Evolutionary conservation across 2,329 filamentous ascomycete species (phyloP).

Genomic region (Chrysosporium queenslandicum): DNA sequence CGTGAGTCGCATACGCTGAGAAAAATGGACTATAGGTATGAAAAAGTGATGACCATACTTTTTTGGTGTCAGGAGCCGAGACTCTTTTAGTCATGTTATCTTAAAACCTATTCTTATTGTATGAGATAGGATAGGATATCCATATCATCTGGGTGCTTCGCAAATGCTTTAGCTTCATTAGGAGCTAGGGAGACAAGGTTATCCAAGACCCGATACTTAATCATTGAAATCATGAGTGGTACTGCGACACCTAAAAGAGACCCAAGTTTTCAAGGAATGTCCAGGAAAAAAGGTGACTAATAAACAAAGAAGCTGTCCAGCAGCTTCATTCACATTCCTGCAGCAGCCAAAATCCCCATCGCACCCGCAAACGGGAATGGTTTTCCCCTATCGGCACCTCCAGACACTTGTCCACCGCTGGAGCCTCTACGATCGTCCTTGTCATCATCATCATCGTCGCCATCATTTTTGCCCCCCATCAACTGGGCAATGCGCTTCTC

Average conservation of each 20-base stretch:
- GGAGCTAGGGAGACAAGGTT: not conserved
- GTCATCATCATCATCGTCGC: not conserved
- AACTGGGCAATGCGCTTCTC: conserved; percentile 2
- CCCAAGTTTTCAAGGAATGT: not conserved
- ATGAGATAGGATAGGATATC: not conserved
- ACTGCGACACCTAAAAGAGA: not conserved
- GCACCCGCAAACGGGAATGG: not conserved
- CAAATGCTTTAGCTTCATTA: not conserved
- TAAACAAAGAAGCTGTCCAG: not conserved
- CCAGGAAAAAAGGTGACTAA: not conserved
- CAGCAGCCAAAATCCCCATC: conserved; percentile 5
- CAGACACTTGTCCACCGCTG: not conserved
- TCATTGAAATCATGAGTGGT: not conserved
- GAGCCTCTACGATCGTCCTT: not conserved
- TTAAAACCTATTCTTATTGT: not conserved
- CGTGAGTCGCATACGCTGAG: no score
- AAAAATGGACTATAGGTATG: not conserved
- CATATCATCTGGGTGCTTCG: not conserved
- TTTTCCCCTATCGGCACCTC: not conserved
- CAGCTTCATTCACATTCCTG: conserved; percentile 2
- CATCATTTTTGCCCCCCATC: not conserved
- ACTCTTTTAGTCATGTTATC: no score
- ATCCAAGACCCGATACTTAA: no score
- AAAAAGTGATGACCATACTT: not conserved
- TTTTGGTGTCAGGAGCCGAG: no score